Base-by-base conservation (phyloP, 2,329 filamentous ascomycete genomes). In the Diaporthe longicolla region DNA sequence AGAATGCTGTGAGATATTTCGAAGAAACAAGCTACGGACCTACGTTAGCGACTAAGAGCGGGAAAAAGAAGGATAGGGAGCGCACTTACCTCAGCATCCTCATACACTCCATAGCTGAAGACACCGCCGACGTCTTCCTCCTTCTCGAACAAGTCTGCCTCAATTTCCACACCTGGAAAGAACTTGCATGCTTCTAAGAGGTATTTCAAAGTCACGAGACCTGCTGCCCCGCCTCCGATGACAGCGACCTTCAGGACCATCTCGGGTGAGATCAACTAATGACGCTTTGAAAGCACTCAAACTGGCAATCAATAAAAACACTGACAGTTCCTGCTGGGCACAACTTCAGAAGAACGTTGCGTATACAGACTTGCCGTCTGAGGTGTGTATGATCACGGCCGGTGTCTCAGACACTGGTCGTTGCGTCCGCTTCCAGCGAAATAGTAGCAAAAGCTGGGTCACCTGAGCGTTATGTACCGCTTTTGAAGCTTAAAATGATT, bases 1-100 rank as follows among this genome's bases (percentile, higher is more conserved):
- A 87, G 76, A 87, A 87, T 32, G 82, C 80, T 0, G 85, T 87
- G 35, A 87, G 80, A 61, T 86, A 83, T 74, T 84, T 85, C 21
- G 85, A 86, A 4, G 83, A 85, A 13, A 87, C 85, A 3, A 83
- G 77, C 81, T 83, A 17, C 74, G 45, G 7, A 43, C 32, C 35
- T 40, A 15, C 48, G 17, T 74, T 13, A 29, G 57, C 55, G 26
- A 48, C 15, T n/a, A 24, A 13, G 10, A 52, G 8, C 19, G 29
- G 10, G 10, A 48, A 26, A 17, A n/a, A 43, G 13, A 15, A 6
- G 6, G 11, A 21, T 11, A 5, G 10, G 8, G 9, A 10, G 35
- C 13, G 10, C 2, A 54, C 69, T 21, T 73, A 82, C 81, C 77
- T 87, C 85, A 11, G 84, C 84, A 74, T 86, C 83, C 72, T 87